Evolutionary conservation across 106 monocot genomes (phyloP).

Genomic region (Phalaenopsis equestris): DNA sequence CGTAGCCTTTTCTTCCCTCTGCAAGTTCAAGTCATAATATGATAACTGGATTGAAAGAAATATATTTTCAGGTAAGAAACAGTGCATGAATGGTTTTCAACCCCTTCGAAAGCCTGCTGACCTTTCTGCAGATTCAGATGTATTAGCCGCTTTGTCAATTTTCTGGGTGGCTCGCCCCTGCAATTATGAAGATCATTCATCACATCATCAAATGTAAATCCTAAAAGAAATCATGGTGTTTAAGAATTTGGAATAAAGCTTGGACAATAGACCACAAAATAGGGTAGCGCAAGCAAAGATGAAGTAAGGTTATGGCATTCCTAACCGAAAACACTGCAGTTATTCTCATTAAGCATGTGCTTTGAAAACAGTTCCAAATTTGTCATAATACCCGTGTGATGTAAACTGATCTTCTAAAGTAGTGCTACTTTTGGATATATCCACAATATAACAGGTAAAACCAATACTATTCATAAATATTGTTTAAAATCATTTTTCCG

Average conservation of each 20-base stretch:
- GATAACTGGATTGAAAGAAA: background rate
- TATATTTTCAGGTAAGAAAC: background rate
- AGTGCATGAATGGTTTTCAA: background rate
- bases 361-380: too few relatives aligned
- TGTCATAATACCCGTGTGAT: too few relatives aligned
- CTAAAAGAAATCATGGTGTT: background rate
- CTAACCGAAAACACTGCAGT: too few relatives aligned
- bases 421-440: too few relatives aligned
- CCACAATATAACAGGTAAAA: too few relatives aligned
- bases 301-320: background rate
- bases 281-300: background rate
- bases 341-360: too few relatives aligned
- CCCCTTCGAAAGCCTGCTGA: constrained; percentile 17
- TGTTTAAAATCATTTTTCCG: too few relatives aligned
- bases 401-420: too few relatives aligned
- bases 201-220: background rate
- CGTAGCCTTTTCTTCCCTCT: constrained; percentile 22
- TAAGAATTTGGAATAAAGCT: background rate
- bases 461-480: too few relatives aligned
- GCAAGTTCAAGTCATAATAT: constrained; percentile 2
- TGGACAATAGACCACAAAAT: background rate
- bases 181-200: constrained; percentile 1
- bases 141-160: constrained; percentile 2
- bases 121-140: constrained; percentile 1
- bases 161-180: constrained; percentile 34